Percentiles rank a stretch among this genome's conserved stretches.
These are phyloP conservation scores for Mucor plumbeus DNA, from an alignment of 371 early-diverging fungal genomes.

Conservation along the genomic window DNA sequence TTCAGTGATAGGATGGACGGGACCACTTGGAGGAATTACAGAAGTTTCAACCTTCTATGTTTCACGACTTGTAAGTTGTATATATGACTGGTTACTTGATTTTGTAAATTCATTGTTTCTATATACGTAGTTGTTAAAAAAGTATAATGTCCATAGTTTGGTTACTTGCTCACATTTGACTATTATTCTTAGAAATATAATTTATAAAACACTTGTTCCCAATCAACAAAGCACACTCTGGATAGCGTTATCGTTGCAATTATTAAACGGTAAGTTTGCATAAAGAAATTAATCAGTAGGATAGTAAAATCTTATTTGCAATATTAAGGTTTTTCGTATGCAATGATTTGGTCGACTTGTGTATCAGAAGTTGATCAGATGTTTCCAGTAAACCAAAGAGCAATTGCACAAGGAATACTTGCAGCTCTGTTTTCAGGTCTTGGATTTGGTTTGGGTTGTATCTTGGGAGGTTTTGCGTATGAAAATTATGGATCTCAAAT, in stretches of 20 bases:
- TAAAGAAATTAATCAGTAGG: too few species aligned
- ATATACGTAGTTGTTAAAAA: constrained; percentile 33
- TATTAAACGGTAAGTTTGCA: constrained; percentile 32
- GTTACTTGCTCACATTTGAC: constrained; percentile 37
- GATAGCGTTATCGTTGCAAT: constrained; percentile 36
- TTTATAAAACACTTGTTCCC: constrained; percentile 34
- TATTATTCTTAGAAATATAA: constrained; percentile 35
- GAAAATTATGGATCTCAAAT: constrained; percentile 34
- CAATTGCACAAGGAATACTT: constrained; percentile 49
- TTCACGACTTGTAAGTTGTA: constrained; percentile 38
- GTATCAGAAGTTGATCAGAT: constrained; percentile 49
- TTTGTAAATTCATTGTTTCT: not conserved
- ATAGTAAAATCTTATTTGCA: not conserved
- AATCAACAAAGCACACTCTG: constrained; percentile 22
- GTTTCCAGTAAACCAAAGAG: constrained; percentile 49
- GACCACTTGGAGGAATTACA: constrained; percentile 48
- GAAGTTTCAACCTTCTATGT: constrained; percentile 51
- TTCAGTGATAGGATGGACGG: constrained; percentile 49
- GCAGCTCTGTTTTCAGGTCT: constrained; percentile 46
- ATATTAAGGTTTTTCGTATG: constrained; percentile 33
- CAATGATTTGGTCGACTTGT: constrained; percentile 47
- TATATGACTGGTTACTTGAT: too few species aligned
- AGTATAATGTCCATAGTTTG: constrained; percentile 29
- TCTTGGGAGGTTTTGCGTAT: constrained; percentile 43
- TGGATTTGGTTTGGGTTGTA: constrained; percentile 47